Base-by-base conservation (phyloP, 2,329 filamentous ascomycete genomes). In the Aureobasidium sp. region DNA sequence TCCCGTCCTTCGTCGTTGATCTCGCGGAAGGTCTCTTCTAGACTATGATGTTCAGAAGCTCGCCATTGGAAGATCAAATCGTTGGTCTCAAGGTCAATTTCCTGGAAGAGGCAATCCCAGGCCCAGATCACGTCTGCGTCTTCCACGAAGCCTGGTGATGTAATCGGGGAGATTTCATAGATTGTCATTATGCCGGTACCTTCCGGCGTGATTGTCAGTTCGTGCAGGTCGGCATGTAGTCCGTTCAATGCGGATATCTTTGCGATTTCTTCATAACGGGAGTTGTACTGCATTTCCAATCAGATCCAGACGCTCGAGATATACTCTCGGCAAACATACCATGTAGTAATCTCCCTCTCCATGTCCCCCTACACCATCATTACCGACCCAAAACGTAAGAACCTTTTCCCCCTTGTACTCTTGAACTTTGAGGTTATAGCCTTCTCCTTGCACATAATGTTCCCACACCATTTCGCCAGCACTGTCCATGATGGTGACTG, bases 41-140 rank as follows among this genome's bases (percentile, higher is more conserved):
- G 10, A 17, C 25, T 42, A 56, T 70, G 66, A 55, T 71, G 66
- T 22, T 67, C 63, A 7, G 62, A 62, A 3, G 69, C 68, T 14
- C 63, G 62, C 70, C 70, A 72, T 55, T 71, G 61, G 56, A 71
- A 73, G 1, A 72, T 40, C 3, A 71, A 57, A 29, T 67, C 61
- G 24, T 66, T 65, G 5, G 66, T 68, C 24, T 64, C 64, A 30
- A 73, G 65, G 52, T 71, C 63, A 53, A 72, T 64, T 45, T 73
- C 70, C 58, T 76, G 71, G 52, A 75, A 71, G 12, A 71, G 55
- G 35, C 66, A 67, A 41, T 75, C 72, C 58, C 69, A 68, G 14
- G 30, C 16, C 40, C 40, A 42, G 25, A 42, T 21, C 16, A 42
- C 40, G 16, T 42, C 40, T 42, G 40, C 24, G 16, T 42, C 40